Conservation (phyloP, 352 stramenopile genomes). For the Phytophthora tubulina region DNA sequence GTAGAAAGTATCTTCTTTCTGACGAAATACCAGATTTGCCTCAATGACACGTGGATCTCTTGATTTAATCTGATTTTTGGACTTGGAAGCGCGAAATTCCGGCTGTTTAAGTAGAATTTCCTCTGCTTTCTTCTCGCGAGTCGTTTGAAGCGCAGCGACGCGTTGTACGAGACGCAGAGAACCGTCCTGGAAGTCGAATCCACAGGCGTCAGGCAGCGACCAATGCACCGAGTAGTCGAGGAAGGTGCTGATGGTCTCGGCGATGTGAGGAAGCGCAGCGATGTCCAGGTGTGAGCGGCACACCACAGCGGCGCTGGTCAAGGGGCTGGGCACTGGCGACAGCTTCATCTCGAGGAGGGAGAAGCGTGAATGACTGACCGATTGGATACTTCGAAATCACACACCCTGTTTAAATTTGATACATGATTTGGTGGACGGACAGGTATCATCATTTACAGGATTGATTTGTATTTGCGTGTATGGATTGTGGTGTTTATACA, state of each 20-base stretch:
- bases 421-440: constrained; percentile 11
- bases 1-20: constrained; percentile 34
- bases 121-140: neutral
- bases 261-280: constrained; percentile 41
- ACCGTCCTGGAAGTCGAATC: constrained; percentile 24
- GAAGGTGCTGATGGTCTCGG: constrained; percentile 42
- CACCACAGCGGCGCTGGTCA: constrained; percentile 30
- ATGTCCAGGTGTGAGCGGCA: constrained; percentile 30
- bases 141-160: constrained; percentile 22
- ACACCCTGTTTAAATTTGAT: constrained; percentile 2
- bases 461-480: too few relatives aligned
- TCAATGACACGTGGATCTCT: neutral
- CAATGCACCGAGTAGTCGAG: constrained; percentile 41
- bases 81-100: constrained; percentile 2
- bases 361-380: constrained; percentile 35
- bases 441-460: too few relatives aligned
- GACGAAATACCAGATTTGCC: neutral
- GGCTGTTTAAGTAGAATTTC: neutral
- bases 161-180: constrained; percentile 38
- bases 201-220: constrained; percentile 37
- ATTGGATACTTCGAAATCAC: constrained; percentile 28
- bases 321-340: constrained; percentile 3
- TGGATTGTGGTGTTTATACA: too few relatives aligned
- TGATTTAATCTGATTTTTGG: neutral
- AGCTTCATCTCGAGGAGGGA: constrained; percentile 19